These are phyloP conservation scores for Krasilnikovozyma curviuscula DNA, from an alignment of 768 basidiomycete genomes.

Conservation along the genomic window DNA sequence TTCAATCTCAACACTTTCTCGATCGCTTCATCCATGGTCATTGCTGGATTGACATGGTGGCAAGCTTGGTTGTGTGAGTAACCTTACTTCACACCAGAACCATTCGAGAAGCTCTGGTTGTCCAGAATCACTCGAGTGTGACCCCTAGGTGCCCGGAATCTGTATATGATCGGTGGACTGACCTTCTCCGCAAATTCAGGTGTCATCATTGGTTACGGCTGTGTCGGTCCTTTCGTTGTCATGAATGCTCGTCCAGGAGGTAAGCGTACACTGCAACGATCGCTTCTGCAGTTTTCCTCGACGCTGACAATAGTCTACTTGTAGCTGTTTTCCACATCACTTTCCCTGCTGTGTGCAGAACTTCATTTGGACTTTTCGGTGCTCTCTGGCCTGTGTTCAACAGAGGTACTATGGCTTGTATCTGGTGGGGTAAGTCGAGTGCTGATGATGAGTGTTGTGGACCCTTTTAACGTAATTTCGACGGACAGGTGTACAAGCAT, in stretches of 20 bases:
- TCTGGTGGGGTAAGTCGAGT: too few relatives aligned
- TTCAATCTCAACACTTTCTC: constrained; percentile 37
- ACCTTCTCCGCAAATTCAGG: not conserved
- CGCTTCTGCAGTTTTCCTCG: constrained; percentile 28
- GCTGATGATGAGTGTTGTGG: too few relatives aligned
- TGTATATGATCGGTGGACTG: too few relatives aligned
- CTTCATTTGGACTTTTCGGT: constrained; percentile 62
- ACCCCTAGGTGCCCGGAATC: too few relatives aligned
- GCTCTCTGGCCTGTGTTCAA: constrained; percentile 57
- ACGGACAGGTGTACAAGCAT: constrained; percentile 34
- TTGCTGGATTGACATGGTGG: constrained; percentile 59
- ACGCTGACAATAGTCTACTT: not conserved
- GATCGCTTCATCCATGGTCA: constrained; percentile 57
- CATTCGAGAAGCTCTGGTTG: too few relatives aligned
- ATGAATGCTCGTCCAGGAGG: constrained; percentile 62
- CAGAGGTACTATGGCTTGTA: constrained; percentile 15
- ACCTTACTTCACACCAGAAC: too few relatives aligned
- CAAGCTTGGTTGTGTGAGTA: too few relatives aligned
- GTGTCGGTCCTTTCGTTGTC: constrained; percentile 51
- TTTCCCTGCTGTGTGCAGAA: constrained; percentile 27
- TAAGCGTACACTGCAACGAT: constrained; percentile 50
- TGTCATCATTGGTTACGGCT: constrained; percentile 33
- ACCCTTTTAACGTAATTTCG: too few relatives aligned
- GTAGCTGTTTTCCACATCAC: constrained; percentile 46
- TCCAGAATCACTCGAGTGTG: too few relatives aligned